A percentile compares a stretch with the other conserved stretches of the same genome.
Evolutionary conservation across 208 protist genomes (phyloP).

Genomic region (Naegleria fowleri): DNA sequence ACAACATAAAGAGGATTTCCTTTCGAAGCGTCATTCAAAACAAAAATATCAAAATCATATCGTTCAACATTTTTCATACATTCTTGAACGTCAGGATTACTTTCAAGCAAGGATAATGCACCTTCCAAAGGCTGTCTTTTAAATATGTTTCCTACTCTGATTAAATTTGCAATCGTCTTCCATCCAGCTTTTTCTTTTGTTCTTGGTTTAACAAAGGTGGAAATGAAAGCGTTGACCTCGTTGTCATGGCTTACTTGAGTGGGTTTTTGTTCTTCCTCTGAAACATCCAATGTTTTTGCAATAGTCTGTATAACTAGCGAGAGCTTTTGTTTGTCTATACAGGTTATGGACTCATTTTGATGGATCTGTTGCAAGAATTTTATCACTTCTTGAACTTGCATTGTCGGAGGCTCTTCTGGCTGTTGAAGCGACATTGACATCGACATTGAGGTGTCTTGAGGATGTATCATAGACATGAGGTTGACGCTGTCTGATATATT

Average conservation of each 20-base stretch:
- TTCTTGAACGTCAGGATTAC: neutral
- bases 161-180: neutral
- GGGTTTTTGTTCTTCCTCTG: neutral
- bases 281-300: neutral
- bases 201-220: neutral
- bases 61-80: neutral
- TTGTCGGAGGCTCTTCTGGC: too few species aligned
- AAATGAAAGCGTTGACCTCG: neutral
- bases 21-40: neutral
- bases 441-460: too few species aligned
- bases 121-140: neutral
- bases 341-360: too few species aligned
- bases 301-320: neutral
- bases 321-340: neutral
- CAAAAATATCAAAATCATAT: constrained; percentile 27
- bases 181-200: neutral
- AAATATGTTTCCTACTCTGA: neutral
- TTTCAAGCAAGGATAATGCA: neutral
- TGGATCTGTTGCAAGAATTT: too few species aligned
- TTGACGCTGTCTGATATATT: too few species aligned
- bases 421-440: too few species aligned
- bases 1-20: constrained; percentile 12
- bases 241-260: neutral
- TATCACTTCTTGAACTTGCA: too few species aligned
- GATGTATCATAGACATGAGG: too few species aligned